Base-by-base conservation (phyloP, 2,329 filamentous ascomycete species). In the Fusarium ramigenum region DNA sequence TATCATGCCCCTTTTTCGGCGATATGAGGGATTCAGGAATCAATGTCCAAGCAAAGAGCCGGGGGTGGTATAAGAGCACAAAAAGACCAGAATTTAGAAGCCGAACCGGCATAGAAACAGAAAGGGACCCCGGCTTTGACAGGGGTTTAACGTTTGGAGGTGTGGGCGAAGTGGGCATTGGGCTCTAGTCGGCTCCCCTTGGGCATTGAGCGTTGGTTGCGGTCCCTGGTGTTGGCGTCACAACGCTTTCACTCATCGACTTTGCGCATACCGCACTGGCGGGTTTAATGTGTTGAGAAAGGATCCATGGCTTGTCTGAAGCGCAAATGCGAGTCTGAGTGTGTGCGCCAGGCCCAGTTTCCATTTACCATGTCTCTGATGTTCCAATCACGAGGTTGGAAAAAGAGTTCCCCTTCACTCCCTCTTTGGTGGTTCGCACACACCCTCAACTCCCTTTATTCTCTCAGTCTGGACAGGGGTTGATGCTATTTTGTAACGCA, bases 161-260 rank as follows among this genome's bases (percentile, higher is more conserved):
- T 74, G 75, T 74, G 73, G 58, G 69, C 67, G 58, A 74, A 77
- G 75, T 77, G 75, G 75, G 75, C 75, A 77, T 77, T 77, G 74
- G 73, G 72, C 66, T 75, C 64, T 72, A 61, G 64, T 56, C 62
- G 60, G 49, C 67, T 74, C 67, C 71, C 71, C 71, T 74, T 74
- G 71, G 71, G 71, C 71, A 74, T 44, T 74, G 71, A 74, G 57
- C 28, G 65, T 64, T 64, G 54, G 54, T 63, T 75, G 70, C 60
- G 49, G 71, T 68, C 67, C 63, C 64, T 77, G 73, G 57, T 74
- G 73, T 67, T 69, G 70, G 73, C 71, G 70, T 76, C 70, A 67
- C 75, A 73, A 75, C 74, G 72, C 70, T 72, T 70, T 76, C 70
- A 62, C 23, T 69, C 50, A 66, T 78, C 69, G 60, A 71, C 73